Conservation (phyloP, 257 asterid genomes). For the Nicotiana undulata region DNA sequence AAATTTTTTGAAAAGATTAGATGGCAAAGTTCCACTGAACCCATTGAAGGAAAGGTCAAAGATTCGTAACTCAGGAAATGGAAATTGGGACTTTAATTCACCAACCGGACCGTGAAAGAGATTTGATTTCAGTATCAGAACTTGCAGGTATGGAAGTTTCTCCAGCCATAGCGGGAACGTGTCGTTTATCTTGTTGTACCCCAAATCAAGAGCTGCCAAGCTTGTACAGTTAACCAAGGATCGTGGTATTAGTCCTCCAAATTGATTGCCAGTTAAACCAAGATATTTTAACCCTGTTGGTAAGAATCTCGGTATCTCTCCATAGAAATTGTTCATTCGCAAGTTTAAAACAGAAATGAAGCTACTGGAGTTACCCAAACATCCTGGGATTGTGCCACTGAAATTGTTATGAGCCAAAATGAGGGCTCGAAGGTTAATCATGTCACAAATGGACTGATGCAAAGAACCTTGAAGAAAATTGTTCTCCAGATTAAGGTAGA, state of each 20-base stretch:
- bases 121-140: neutral
- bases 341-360: neutral
- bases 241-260: neutral
- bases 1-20: neutral
- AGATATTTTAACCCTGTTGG: neutral
- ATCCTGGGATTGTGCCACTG: neutral
- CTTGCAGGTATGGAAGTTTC: neutral
- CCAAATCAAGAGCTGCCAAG: neutral
- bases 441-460: neutral
- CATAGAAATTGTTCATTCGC: neutral
- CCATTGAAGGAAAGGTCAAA: neutral
- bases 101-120: neutral
- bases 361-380: neutral
- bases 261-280: neutral
- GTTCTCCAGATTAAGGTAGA: neutral
- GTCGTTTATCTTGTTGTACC: constrained; percentile 1
- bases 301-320: neutral
- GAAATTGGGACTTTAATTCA: neutral
- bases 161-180: neutral
- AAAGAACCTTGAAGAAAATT: neutral
- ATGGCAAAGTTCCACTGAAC: neutral
- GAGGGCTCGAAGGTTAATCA: neutral
- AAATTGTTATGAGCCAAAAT: neutral
- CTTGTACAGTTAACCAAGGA: neutral
- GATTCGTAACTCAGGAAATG: neutral